Percentiles rank a stretch among this genome's conserved stretches.
Evolutionary conservation across 441 rosid species (phyloP).

Genomic region (Corymbia citriodora): DNA sequence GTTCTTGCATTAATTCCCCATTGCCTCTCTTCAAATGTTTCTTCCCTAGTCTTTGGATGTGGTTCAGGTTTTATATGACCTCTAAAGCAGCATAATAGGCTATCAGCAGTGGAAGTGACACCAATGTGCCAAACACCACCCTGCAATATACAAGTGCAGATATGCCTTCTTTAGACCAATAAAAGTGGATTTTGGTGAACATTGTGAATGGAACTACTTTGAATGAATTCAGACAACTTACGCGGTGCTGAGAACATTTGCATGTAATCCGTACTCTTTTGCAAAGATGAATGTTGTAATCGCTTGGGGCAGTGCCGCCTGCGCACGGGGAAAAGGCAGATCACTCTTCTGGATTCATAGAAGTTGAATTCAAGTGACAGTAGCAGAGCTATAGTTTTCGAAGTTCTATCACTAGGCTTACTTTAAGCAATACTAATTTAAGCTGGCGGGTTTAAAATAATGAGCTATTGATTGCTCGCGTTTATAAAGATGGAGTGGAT

Average conservation of each 20-base stretch:
- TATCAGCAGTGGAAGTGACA: conserved; percentile 1
- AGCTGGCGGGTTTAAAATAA: neutral
- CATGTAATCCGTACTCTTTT: conserved; percentile 10
- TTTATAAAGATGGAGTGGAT: neutral
- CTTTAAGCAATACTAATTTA: neutral
- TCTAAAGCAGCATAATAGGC: neutral
- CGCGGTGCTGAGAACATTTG: conserved; percentile 3
- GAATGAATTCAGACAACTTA: neutral
- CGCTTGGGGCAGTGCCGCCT: conserved; percentile 12
- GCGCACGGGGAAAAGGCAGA: neutral
- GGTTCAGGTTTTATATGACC: neutral
- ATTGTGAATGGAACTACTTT: neutral
- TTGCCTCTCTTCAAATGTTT: neutral
- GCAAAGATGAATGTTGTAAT: conserved; percentile 4
- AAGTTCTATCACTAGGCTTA: neutral
- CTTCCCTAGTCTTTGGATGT: neutral
- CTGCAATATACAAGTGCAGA: neutral
- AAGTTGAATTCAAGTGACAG: neutral
- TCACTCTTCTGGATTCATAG: neutral
- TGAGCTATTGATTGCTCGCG: neutral
- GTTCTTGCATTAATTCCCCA: neutral
- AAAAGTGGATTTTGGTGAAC: neutral
- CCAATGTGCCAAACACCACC: conserved; percentile 8
- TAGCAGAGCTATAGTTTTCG: neutral
- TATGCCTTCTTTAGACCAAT: too few relatives aligned